Evolutionary conservation across 2,329 filamentous ascomycete genomes (phyloP), one percentile per base, ranked within the genome.

Genomic region (Aureobasidium sp.): DNA sequence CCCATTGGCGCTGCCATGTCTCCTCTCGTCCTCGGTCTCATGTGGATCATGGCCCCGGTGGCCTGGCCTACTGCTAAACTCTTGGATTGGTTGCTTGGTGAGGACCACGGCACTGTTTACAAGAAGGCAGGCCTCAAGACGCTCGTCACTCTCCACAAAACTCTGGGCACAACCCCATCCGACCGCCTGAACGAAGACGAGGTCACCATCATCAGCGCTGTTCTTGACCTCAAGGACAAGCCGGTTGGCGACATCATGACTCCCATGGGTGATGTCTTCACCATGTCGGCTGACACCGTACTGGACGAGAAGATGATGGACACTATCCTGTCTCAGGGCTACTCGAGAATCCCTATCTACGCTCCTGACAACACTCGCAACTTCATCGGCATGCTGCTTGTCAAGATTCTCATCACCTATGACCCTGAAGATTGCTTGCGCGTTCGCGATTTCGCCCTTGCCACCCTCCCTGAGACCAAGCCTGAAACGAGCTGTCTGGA

Each of bases 371-470:
- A 92, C 70, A 80, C 84, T 0, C 84, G 84, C 62, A 93, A 99
- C 73, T 99, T 97, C 75, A 88, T 97, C 34, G 94, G 94, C 66
- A 99, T 99, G 93, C 84, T 99, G 7, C 80, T 99, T 10, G 94
- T 99, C 73, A 99, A 99, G 80, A 97, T 97, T 71, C 84, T 99
- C 65, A 99, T 99, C 71, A 97, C 94, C 0, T 99, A 99, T 73
- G 94, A 99, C 67, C 94, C 94, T 0, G 94, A 99, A 74, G 94
- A 99, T 71, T 85, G 84, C 71, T 90, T 89, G 70, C 85, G 85
- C 24, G 94, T 99, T 39, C 84, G 88, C 65, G 93, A 97, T 65
- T 97, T 99, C 72, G 87, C 92, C 8, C 81, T 99, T 56, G 94
- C 94, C 15, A 97, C 94, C 0, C 84, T 99, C 7, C 94, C 95